phyloP scores from a whole-genome alignment of 1,284 basidiomycete species.

The Microbotryum saponariae region DNA sequence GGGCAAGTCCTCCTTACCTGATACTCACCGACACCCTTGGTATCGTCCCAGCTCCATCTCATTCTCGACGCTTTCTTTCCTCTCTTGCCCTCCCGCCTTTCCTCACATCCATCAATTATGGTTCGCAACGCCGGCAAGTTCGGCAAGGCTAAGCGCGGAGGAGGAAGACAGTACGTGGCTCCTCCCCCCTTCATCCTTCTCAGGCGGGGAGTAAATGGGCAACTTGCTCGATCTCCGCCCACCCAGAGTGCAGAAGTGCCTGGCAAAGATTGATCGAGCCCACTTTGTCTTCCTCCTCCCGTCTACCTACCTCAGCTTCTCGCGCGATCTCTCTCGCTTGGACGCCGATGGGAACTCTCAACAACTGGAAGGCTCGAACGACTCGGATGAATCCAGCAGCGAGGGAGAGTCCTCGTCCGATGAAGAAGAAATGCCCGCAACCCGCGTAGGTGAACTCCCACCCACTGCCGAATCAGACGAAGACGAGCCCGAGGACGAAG shows the following conservation, averaged over 20 bases:
- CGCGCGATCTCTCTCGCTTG: constrained; percentile 3
- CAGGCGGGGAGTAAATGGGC: too few relatives aligned
- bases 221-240: too few relatives aligned
- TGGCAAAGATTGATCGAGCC: too few relatives aligned
- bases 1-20: too few relatives aligned
- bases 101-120: constrained; percentile 2
- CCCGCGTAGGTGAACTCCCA: constrained; percentile 1
- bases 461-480: constrained; percentile 2
- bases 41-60: too few relatives aligned
- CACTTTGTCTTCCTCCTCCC: not conserved
- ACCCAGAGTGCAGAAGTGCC: too few relatives aligned
- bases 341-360: not conserved
- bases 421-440: not conserved
- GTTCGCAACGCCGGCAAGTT: constrained; percentile 7
- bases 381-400: not conserved
- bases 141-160: constrained; percentile 3
- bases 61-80: too few relatives aligned
- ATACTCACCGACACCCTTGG: too few relatives aligned
- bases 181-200: too few relatives aligned
- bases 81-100: too few relatives aligned
- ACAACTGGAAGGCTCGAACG: not conserved
- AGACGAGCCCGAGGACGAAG: constrained; percentile 1
- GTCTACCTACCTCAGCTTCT: not conserved
- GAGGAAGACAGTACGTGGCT: not conserved
- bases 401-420: not conserved